Base-by-base conservation (phyloP, 202 grass and related monocot species). In the Schoenoplectus tabernaemontani region DNA sequence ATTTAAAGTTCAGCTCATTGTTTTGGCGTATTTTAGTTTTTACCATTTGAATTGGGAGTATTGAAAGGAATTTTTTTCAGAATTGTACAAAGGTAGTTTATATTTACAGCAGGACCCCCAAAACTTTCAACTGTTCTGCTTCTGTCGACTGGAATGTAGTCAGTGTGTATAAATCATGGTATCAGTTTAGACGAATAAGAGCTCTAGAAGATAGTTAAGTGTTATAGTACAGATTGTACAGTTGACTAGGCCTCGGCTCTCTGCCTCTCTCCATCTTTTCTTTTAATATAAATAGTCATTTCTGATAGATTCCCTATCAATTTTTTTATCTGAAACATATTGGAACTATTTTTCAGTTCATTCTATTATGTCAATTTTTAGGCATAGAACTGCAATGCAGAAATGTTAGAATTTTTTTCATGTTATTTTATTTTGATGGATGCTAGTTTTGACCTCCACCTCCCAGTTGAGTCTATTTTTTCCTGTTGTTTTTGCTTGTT, bases 401-500 rank as follows among this genome's bases (percentile, higher is more conserved):
- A 37, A 4, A 22, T 54, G 28, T 7, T 75, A 20, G 24, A 16
- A 75, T 46, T 41, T 59, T 48, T 64, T 76, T 48, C 24, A 19
- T 22, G 9, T 76, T 47, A 12, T 54, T 44, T 69, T 62, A 38
- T 51, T 64, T 42, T 28, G 23, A 62, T 9, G 7, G 2, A 64
- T 66, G 26, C 22, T 75, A 34, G 46, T 30, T 51, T 39, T 41
- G 46, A 30, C 28, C 32, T 41, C 57, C 16, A 54, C 15, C 42
- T 46, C 9, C 13, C 11, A 22, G 47, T 46, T 33, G 53, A 43
- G 10, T 50, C 34, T 4, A 19, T 13, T 44, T 61, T 3, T 36
- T 53, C 54, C 70, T 56, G 30, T 54, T 75, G 66, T 28, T 76
- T 81, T 20, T 80, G 54, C 42, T 43, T 68, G 64, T 82, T 79